Evolutionary conservation across 2,329 filamentous ascomycete genomes (phyloP), one percentile per base, ranked within the genome.

Genomic region (Calonectria fujianensis): DNA sequence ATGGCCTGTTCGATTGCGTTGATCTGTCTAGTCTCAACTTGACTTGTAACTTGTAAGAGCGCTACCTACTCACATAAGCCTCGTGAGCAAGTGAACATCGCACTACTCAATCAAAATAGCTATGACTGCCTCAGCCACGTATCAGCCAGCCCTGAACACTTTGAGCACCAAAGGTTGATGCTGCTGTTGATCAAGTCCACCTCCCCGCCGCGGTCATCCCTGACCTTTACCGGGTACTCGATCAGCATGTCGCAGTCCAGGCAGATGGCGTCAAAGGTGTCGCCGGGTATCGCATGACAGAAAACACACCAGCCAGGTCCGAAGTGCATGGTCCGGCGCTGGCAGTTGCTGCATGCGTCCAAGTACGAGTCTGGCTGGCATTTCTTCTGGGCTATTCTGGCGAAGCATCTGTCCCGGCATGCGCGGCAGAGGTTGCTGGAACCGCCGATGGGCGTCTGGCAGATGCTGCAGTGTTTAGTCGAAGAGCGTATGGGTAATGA

Each of bases 261-360:
- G 0, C 70, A 59, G n/a, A 37, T 59, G 20, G 20, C 54, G 1
- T 27, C 59, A 41, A 77, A 78, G 0, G 35, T 29, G 0, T 39
- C 52, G 0, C 35, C 9, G 3, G 35, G n/a, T 1, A 41, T 50
- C 0, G 74, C 76, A 3, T 72, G 31, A 39, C 79, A 81, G 0
- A 13, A 8, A 0, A 76, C 70, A 24, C 79, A 81, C 79, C 78
- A 81, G 2, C 70, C 70, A 0, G 75, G 77, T 0, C 79, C 79
- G 0, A 81, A 76, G 10, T 81, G 79, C 24, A 80, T 37, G 2
- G 76, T 80, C 2, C 18, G 72, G 2, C 24, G 0, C 0, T 63
- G 39, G 9, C 79, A 80, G 0, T 8, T 29, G 0, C 24, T 1
- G 16, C 79, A 80, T 0, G 18, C 0, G 0, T 72, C 74, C 1